Conservation (phyloP, 257 asterid species). For the Ligustrum vulgare region DNA sequence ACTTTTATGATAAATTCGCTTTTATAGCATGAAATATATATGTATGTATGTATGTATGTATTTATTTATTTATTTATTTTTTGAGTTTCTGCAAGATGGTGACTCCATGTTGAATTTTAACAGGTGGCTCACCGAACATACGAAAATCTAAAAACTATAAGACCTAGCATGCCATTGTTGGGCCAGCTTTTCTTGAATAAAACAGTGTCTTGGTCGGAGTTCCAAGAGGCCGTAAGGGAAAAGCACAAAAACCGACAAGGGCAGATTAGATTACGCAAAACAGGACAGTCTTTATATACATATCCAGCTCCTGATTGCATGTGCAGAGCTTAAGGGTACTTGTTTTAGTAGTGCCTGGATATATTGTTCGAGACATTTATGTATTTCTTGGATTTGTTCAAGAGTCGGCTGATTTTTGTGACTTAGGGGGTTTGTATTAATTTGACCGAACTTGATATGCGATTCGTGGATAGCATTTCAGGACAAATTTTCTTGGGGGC, state of each 20-base stretch:
- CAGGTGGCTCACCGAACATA: conserved; percentile 88
- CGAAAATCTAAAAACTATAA: conserved; percentile 67
- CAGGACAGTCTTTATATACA: conserved; percentile 74
- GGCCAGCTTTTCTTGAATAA: conserved; percentile 93
- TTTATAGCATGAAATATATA: neutral
- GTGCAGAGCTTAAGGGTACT: conserved; percentile 55
- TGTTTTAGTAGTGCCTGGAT: neutral
- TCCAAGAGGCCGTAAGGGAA: conserved; percentile 54
- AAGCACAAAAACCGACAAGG: conserved; percentile 90
- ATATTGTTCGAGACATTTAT: conserved; percentile 12
- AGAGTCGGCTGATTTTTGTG: conserved; percentile 6
- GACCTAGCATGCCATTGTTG: conserved; percentile 83
- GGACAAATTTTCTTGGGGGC: neutral
- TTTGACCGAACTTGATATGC: neutral
- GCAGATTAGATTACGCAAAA: conserved; percentile 66
- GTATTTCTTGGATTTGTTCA: conserved; percentile 10
- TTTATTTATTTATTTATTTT: neutral
- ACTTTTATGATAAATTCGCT: neutral
- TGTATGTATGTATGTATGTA: neutral
- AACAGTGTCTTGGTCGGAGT: conserved; percentile 73
- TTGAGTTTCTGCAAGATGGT: neutral
- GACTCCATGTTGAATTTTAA: neutral
- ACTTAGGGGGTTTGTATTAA: neutral
- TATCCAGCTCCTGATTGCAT: conserved; percentile 99
- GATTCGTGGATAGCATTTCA: neutral